Base-by-base conservation (phyloP, 441 rosid species). In the Populus tomentosa region DNA sequence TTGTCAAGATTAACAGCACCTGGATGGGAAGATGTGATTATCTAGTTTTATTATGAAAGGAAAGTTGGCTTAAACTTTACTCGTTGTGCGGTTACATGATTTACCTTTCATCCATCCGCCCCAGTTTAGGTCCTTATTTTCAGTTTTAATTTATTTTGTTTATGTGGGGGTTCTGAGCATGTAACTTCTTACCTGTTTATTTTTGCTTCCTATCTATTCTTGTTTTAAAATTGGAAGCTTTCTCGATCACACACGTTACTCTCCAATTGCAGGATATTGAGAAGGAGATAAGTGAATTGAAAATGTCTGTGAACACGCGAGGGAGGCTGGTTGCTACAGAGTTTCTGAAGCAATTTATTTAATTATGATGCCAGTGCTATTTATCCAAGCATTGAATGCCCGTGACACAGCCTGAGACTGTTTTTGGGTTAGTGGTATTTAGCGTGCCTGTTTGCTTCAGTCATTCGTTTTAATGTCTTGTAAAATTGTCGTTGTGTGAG, bases 271-370 rank as follows among this genome's bases (percentile, higher is more conserved):
- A 96, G 98, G 99, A 94, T 80, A 96, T 96, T 28, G 94, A 94
- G 72, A 91, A 94, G 83, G 97, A 96, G 89, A 96, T 94, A 79
- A 89, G 89, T n/a, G 98, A 96, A 73, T 78, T 96, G 82, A 96
- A 92, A 88, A 83, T 89, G 86, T 94, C 96, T 0, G 92, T 96
- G 80, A 96, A 94, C 86, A 94, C 98, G 0, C 82, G 97, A 77
- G 99, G 98, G 77, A 91, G 92, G 83, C 87, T 94, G 76, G 99
- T 94, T 32, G 98, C 99, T 20, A 87, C 95, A 0, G 99, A 96
- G 86, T 92, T 92, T 79, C 84, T 96, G 78, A 94, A 96, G 90
- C 98, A 92, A 81, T 92, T 96, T 75, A 81, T 87, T 14, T 83
- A 74, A 80, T 59, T 18, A 7, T 6, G 30, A n/a, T 62, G 26